Evolutionary conservation across 202 grass and related monocot genomes (phyloP).

Genomic region (Sporobolus alterniflorus): DNA sequence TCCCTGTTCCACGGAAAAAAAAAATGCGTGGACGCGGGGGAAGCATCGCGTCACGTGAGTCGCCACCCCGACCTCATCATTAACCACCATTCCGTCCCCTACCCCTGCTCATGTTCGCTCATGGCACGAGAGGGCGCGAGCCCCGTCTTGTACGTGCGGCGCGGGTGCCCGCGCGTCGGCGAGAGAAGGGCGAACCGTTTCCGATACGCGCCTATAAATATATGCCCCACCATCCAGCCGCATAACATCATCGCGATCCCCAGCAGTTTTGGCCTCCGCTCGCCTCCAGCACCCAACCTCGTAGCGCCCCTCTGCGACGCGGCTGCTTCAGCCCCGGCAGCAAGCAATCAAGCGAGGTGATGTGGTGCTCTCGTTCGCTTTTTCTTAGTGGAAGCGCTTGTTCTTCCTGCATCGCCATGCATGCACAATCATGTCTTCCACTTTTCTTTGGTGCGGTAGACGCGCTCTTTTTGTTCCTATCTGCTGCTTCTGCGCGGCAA

Average conservation of each 20-base stretch:
- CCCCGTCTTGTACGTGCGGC: slow-evolving; percentile 31
- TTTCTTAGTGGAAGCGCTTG: neutral
- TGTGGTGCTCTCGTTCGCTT: slow-evolving; percentile 29
- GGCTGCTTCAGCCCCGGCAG: neutral
- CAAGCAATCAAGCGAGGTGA: neutral
- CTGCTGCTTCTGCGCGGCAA: slow-evolving; percentile 14
- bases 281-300: slow-evolving; percentile 23
- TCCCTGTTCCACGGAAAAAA: neutral
- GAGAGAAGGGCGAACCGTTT: neutral
- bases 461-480: slow-evolving; percentile 45
- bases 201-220: slow-evolving; percentile 63
- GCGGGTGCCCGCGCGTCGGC: slow-evolving; percentile 25
- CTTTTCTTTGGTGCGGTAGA: slow-evolving; percentile 7
- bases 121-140: slow-evolving; percentile 8
- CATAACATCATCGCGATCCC: neutral
- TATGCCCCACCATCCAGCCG: slow-evolving; percentile 48
- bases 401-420: slow-evolving; percentile 18
- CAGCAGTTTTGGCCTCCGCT: neutral
- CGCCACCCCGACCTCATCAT: slow-evolving; percentile 69
- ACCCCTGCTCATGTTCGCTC: slow-evolving; percentile 38
- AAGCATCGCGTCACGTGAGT: slow-evolving; percentile 53
- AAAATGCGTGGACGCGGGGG: neutral
- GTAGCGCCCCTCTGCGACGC: neutral
- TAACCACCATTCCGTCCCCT: slow-evolving; percentile 58
- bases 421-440: slow-evolving; percentile 34